phyloP scores from a whole-genome alignment of 208 protist species.

The Borovskyia barvae region DNA sequence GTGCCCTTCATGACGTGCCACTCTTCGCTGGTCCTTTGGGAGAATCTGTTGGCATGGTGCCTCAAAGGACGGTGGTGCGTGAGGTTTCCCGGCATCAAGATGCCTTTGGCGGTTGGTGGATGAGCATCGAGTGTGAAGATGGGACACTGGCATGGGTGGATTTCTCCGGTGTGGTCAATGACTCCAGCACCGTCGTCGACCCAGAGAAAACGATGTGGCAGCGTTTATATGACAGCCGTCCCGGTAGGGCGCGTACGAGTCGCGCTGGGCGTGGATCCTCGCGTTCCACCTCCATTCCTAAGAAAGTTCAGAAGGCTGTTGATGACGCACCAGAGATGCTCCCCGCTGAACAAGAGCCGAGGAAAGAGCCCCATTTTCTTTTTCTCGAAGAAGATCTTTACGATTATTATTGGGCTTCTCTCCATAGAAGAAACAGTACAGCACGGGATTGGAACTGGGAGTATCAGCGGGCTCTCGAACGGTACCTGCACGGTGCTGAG shows the following conservation, averaged over 20 bases:
- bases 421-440: background rate
- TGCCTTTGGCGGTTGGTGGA: conserved; percentile 70
- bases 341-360: too few relatives aligned
- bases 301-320: too few relatives aligned
- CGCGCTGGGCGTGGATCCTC: background rate
- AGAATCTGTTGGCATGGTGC: conserved; percentile 43
- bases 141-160: conserved; percentile 44
- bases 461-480: conserved; percentile 45
- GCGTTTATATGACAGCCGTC: conserved; percentile 40
- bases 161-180: background rate
- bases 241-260: background rate
- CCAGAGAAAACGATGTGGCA: conserved; percentile 17
- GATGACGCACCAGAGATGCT: too few relatives aligned
- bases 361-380: conserved; percentile 24
- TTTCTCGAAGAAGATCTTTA: conserved; percentile 25
- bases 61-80: conserved; percentile 43
- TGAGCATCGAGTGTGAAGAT: conserved; percentile 42
- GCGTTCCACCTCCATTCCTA: background rate
- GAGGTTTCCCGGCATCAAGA: conserved; percentile 62
- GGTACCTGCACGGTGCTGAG: conserved; percentile 1
- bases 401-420: conserved; percentile 41
- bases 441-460: conserved; percentile 44
- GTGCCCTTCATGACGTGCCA: conserved; percentile 26
- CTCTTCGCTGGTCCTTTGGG: conserved; percentile 72
- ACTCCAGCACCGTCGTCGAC: background rate